Conservation (phyloP, 164 flowering plant species). For the Aristolochia californica region DNA sequence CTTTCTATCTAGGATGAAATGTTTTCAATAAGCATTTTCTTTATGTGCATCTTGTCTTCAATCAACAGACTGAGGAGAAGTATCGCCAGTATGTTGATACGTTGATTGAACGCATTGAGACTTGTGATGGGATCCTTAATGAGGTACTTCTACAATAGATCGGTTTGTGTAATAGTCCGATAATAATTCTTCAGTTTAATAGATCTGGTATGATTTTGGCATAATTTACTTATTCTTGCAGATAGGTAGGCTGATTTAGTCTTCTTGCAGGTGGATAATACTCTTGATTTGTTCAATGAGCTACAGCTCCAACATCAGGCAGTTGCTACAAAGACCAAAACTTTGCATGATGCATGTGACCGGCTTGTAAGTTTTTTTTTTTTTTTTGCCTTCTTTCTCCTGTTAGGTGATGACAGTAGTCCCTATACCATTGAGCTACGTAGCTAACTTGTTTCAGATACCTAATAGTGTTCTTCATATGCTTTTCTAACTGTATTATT, state of each 20-base stretch:
- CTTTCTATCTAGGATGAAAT: neutral
- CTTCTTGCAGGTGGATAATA: constrained; percentile 74
- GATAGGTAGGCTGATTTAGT: constrained; percentile 2
- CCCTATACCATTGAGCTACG: too few relatives aligned
- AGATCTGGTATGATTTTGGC: neutral
- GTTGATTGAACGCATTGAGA: constrained; percentile 71
- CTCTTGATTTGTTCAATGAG: constrained; percentile 74
- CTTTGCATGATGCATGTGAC: constrained; percentile 98
- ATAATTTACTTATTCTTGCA: neutral
- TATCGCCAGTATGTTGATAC: constrained; percentile 82
- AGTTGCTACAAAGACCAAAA: constrained; percentile 89
- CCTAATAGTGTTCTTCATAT: neutral
- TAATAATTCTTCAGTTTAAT: too few relatives aligned
- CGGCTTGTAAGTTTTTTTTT: constrained; percentile 46
- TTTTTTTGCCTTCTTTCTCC: neutral
- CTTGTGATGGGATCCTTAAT: constrained; percentile 76
- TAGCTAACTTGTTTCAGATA: neutral
- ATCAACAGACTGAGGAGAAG: constrained; percentile 82
- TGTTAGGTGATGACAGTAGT: neutral
- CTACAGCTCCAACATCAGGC: constrained; percentile 90
- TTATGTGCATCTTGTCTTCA: constrained; percentile 15
- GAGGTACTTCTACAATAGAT: constrained; percentile 30
- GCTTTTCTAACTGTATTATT: neutral
- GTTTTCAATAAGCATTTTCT: too few relatives aligned
- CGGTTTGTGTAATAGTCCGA: neutral